Conservation (phyloP, 306 rosid genomes). For the Glycyrrhiza uralensis region DNA sequence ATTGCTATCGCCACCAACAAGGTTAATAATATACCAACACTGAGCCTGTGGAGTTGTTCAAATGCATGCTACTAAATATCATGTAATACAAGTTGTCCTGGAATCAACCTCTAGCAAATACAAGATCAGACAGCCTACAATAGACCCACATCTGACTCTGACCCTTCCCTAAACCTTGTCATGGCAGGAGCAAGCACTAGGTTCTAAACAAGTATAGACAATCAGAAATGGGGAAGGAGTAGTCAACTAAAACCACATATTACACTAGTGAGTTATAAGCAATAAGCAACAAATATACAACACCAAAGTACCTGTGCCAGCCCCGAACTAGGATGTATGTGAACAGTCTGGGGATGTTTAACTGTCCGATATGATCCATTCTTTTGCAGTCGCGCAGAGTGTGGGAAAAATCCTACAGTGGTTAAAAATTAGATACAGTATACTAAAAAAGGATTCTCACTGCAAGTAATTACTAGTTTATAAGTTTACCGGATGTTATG, state of each 20-base stretch:
- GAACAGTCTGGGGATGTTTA: conserved; percentile 82
- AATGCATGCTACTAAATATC: not conserved
- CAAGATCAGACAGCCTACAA: not conserved
- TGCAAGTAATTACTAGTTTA: not conserved
- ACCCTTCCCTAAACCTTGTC: not conserved
- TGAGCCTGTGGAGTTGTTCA: not conserved
- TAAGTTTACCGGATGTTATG: conserved; percentile 73
- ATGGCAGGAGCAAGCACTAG: not conserved
- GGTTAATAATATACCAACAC: not conserved
- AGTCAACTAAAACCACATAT: not conserved
- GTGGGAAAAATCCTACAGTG: conserved; percentile 78
- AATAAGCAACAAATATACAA: not conserved
- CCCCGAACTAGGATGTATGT: conserved; percentile 96
- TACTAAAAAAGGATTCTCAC: not conserved
- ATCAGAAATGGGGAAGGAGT: not conserved
- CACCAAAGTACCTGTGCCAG: conserved; percentile 58
- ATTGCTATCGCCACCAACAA: not conserved
- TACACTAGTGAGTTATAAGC: not conserved
- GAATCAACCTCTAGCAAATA: too few relatives aligned
- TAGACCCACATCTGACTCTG: not conserved
- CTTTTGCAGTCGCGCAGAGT: conserved; percentile 76
- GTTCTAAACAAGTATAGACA: too few relatives aligned
- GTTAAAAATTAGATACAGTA: conserved; percentile 16
- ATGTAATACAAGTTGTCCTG: not conserved
- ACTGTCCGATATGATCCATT: conserved; percentile 78